phyloP scores from a whole-genome alignment of 192 early-diverging fungal genomes.

The Coemansia sp. region DNA sequence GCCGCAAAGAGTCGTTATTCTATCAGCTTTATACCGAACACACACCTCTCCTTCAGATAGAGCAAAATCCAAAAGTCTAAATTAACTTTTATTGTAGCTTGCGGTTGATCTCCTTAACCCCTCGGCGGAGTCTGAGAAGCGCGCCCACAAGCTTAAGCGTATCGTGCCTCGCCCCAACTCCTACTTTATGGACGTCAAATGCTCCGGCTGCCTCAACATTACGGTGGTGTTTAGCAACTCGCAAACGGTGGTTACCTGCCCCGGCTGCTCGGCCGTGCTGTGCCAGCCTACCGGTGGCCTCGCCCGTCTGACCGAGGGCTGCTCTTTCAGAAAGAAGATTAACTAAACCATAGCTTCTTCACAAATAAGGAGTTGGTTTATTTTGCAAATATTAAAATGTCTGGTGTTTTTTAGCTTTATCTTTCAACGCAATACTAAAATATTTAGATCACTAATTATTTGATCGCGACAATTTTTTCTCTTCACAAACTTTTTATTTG shows the following conservation, averaged over 20 bases:
- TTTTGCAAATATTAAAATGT: too few species aligned
- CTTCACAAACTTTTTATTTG: neutral
- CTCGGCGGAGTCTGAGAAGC: constrained; percentile 67
- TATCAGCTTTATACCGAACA: too few species aligned
- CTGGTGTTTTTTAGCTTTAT: too few species aligned
- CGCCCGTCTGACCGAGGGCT: constrained; percentile 93
- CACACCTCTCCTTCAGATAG: too few species aligned
- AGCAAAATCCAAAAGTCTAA: too few species aligned
- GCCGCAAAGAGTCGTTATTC: too few species aligned
- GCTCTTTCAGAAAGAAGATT: constrained; percentile 81
- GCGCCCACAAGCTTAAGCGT: constrained; percentile 93
- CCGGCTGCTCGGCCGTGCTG: constrained; percentile 93
- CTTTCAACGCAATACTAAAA: too few species aligned
- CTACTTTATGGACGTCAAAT: constrained; percentile 99
- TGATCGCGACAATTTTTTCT: neutral
- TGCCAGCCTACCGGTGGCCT: constrained; percentile 99
- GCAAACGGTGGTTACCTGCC: constrained; percentile 97
- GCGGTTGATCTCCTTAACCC: constrained; percentile 96
- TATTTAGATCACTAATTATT: too few species aligned
- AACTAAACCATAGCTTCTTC: constrained; percentile 48
- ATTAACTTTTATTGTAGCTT: constrained; percentile 55
- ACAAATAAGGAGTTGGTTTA: neutral
- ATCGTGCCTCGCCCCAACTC: constrained; percentile 96
- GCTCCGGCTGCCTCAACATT: constrained; percentile 93
- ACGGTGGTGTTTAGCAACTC: constrained; percentile 99